These are phyloP conservation scores for Triangularia verruculosa DNA, from an alignment of 2,329 filamentous ascomycete species.

Conservation along the genomic window DNA sequence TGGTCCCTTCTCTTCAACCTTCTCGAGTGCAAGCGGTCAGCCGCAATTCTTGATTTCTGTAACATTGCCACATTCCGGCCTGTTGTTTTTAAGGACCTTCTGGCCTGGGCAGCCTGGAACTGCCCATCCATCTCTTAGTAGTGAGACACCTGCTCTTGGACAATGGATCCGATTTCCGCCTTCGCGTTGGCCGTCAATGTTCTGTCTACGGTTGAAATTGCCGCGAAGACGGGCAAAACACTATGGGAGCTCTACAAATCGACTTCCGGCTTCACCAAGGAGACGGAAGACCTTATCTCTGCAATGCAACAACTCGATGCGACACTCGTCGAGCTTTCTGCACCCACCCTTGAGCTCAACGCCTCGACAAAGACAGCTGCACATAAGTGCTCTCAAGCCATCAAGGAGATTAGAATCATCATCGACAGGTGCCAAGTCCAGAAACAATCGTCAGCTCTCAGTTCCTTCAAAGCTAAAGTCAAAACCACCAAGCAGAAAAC, in stretches of 20 bases:
- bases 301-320: neutral
- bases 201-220: neutral
- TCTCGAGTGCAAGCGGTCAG: too few relatives aligned
- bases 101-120: too few relatives aligned
- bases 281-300: neutral
- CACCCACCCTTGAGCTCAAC: neutral
- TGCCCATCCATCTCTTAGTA: too few relatives aligned
- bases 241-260: slow-evolving; percentile 11
- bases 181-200: slow-evolving; percentile 6
- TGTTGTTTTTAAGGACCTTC: too few relatives aligned
- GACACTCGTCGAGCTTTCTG: neutral
- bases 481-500: neutral
- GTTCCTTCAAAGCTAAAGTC: neutral
- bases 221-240: slow-evolving; percentile 2
- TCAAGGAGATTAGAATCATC: neutral
- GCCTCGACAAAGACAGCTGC: neutral
- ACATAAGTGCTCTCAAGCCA: neutral
- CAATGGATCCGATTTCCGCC: slow-evolving; percentile 9
- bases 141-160: too few relatives aligned
- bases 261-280: slow-evolving; percentile 4
- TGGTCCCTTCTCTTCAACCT: too few relatives aligned
- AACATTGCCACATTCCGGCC: too few relatives aligned
- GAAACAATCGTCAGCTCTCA: neutral
- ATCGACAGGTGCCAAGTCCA: neutral
- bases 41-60: too few relatives aligned